phyloP scores from a whole-genome alignment of 768 basidiomycete species.

The Clathrus columnatus region DNA sequence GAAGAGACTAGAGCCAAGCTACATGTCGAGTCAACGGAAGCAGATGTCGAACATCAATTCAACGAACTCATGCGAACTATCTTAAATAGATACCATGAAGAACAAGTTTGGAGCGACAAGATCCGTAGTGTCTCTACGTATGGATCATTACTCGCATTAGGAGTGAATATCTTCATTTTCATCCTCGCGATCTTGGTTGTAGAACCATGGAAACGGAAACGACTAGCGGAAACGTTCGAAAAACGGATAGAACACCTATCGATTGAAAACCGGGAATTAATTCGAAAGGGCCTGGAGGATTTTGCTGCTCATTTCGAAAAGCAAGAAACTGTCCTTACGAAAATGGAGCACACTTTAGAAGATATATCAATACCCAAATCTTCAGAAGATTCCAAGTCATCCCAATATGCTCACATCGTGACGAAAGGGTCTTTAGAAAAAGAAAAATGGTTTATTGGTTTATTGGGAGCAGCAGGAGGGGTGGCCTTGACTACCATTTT shows the following conservation, averaged over 20 bases:
- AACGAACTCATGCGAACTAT: slow-evolving; percentile 82
- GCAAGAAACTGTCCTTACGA: slow-evolving; percentile 14
- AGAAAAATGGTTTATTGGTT: slow-evolving; percentile 2
- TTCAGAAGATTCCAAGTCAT: too few relatives aligned
- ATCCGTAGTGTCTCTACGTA: slow-evolving; percentile 94
- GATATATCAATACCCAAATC: too few relatives aligned
- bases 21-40: slow-evolving; percentile 60
- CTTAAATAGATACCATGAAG: slow-evolving; percentile 86
- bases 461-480: slow-evolving; percentile 1
- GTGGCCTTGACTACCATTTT: slow-evolving; percentile 1
- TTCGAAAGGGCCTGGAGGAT: slow-evolving; percentile 15
- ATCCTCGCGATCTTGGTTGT: slow-evolving; percentile 82
- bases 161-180: slow-evolving; percentile 86
- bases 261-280: slow-evolving; percentile 36
- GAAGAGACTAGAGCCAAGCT: slow-evolving; percentile 64
- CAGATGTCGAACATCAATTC: slow-evolving; percentile 79
- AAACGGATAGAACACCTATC: slow-evolving; percentile 54
- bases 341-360: neutral
- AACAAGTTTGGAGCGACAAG: slow-evolving; percentile 99
- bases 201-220: slow-evolving; percentile 91
- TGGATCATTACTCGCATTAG: slow-evolving; percentile 76
- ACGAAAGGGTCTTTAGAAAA: too few relatives aligned
- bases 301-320: slow-evolving; percentile 14
- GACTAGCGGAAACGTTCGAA: slow-evolving; percentile 85
- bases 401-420: too few relatives aligned